Conservation (phyloP, 768 basidiomycete species). For the Stropharia rugosoannulata region DNA sequence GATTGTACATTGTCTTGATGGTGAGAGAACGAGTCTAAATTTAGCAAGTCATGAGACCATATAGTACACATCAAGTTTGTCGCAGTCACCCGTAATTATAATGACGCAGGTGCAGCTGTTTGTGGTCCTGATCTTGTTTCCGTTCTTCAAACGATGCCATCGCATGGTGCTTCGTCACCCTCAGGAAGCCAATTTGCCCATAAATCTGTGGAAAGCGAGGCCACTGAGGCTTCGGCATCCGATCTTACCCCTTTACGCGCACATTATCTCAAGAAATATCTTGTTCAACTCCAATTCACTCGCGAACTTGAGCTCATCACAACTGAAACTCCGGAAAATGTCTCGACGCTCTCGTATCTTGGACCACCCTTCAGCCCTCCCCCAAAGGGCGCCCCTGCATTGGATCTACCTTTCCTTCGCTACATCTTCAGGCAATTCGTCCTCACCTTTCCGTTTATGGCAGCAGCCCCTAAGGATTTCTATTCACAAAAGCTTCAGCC, state of each 20-base stretch:
- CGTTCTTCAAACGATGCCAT: slow-evolving; percentile 2
- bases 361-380: slow-evolving; percentile 84
- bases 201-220: slow-evolving; percentile 2
- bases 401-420: slow-evolving; percentile 85
- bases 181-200: not conserved
- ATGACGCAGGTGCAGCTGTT: not conserved
- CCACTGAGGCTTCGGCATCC: slow-evolving; percentile 1
- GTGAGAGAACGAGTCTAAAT: slow-evolving; percentile 1
- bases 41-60: slow-evolving; percentile 8
- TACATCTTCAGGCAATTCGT: slow-evolving; percentile 93
- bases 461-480: slow-evolving; percentile 85
- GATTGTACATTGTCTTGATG: slow-evolving; percentile 5
- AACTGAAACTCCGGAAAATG: slow-evolving; percentile 30
- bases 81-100: not conserved
- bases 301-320: slow-evolving; percentile 76
- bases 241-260: slow-evolving; percentile 85
- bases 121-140: not conserved
- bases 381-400: slow-evolving; percentile 50
- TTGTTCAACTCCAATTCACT: slow-evolving; percentile 83
- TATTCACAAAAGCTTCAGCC: slow-evolving; percentile 96
- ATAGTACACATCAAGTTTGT: no score
- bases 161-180: not conserved
- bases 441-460: slow-evolving; percentile 94
- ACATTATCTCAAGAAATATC: slow-evolving; percentile 97
- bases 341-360: slow-evolving; percentile 79